phyloP scores from a whole-genome alignment of 768 basidiomycete genomes.

The Leccinum olivaceopallidum region DNA sequence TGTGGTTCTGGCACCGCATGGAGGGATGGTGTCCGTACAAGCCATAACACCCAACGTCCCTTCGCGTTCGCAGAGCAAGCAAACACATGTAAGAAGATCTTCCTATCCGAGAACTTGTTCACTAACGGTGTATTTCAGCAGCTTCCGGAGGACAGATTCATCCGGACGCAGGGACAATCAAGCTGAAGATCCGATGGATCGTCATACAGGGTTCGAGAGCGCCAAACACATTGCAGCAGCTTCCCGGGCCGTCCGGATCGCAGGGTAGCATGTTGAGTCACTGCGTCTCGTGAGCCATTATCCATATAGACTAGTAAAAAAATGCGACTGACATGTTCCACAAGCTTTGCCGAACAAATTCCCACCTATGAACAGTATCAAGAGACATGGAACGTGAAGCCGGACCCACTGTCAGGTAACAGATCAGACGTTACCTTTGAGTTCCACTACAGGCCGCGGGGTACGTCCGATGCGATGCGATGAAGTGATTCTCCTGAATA shows the following conservation, averaged over 20 bases:
- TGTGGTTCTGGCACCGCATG: constrained; percentile 54
- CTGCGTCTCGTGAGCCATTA: constrained; percentile 44
- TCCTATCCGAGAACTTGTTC: not conserved
- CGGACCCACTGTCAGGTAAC: constrained; percentile 34
- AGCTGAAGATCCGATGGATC: constrained; percentile 45
- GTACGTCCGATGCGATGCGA: constrained; percentile 32
- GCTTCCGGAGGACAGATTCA: constrained; percentile 23
- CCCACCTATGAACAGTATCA: constrained; percentile 41
- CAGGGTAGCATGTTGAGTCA: constrained; percentile 42
- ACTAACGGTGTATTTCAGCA: not conserved
- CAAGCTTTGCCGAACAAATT: constrained; percentile 52
- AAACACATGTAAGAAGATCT: constrained; percentile 36
- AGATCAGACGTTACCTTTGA: constrained; percentile 63
- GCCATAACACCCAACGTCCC: constrained; percentile 51
- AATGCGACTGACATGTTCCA: constrained; percentile 7
- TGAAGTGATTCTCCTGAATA: not conserved
- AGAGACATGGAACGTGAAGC: constrained; percentile 54
- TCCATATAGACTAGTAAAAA: not conserved
- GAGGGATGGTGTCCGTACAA: constrained; percentile 55
- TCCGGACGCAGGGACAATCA: constrained; percentile 51
- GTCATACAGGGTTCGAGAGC: constrained; percentile 33
- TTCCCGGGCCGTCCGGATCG: constrained; percentile 39
- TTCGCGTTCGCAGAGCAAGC: constrained; percentile 55
- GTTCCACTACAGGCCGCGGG: constrained; percentile 61
- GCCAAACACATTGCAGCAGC: constrained; percentile 44